Percentiles rank a stretch among this genome's conserved stretches.
Conservation (phyloP, 306 rosid species). For the Prunus fruticosa region DNA sequence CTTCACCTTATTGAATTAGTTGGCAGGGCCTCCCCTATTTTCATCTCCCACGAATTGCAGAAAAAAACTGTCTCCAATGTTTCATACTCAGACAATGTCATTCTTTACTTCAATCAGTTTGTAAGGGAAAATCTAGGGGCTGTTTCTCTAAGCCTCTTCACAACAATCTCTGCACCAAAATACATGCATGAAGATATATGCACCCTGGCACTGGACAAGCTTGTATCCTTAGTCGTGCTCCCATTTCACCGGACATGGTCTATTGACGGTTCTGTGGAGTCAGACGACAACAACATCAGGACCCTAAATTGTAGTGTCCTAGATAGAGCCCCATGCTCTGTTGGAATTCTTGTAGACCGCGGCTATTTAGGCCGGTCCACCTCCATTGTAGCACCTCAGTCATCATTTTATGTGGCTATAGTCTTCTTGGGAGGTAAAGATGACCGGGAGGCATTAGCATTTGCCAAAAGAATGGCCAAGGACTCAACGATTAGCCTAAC, state of each 20-base stretch:
- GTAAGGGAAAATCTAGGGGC: conserved; percentile 24
- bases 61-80: conserved; percentile 8
- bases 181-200: conserved; percentile 57
- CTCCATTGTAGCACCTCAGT: not conserved
- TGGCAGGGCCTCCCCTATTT: conserved; percentile 44
- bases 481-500: conserved; percentile 15
- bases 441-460: conserved; percentile 46
- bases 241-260: conserved; percentile 56
- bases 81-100: conserved; percentile 46
- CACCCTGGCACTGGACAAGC: conserved; percentile 45
- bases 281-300: conserved; percentile 33
- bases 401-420: conserved; percentile 24
- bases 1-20: conserved; percentile 51
- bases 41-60: conserved; percentile 39
- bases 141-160: conserved; percentile 24
- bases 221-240: conserved; percentile 38
- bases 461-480: conserved; percentile 33
- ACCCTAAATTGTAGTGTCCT: conserved; percentile 37
- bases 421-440: conserved; percentile 54
- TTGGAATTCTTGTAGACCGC: conserved; percentile 43
- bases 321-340: conserved; percentile 49
- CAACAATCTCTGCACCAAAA: conserved; percentile 42
- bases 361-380: conserved; percentile 5
- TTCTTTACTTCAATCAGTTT: conserved; percentile 35
- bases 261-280: conserved; percentile 31